Evolutionary conservation across 164 flowering plant genomes (phyloP).

Genomic region (Umbellularia californica): DNA sequence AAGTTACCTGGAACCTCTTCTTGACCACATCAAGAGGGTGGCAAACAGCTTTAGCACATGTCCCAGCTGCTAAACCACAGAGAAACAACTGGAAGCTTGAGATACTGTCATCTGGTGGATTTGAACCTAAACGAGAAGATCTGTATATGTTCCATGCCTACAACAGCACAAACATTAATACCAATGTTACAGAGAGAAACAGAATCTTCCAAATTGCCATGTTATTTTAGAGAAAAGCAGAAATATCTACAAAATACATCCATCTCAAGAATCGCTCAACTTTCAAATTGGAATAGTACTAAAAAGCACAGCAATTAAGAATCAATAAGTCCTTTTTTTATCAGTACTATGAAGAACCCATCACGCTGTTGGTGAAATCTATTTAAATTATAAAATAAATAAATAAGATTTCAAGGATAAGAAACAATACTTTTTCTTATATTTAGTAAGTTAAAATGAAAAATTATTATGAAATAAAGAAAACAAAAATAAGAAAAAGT

Average conservation of each 20-base stretch:
- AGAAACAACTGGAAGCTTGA: constrained; percentile 78
- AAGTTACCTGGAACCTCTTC: constrained; percentile 89
- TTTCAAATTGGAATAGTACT: no score
- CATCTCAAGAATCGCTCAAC: no score
- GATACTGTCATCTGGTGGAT: constrained; percentile 19
- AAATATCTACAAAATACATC: neutral
- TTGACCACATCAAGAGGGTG: constrained; percentile 98
- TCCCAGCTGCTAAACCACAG: constrained; percentile 94
- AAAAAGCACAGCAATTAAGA: no score
- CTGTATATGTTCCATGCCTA: constrained; percentile 42
- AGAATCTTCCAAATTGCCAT: neutral
- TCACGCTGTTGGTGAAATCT: no score
- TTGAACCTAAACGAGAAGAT: constrained; percentile 15
- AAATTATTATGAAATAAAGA: no score
- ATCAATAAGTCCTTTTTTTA: no score
- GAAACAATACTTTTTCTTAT: no score
- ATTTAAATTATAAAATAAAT: no score
- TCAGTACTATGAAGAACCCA: no score
- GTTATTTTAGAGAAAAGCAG: neutral
- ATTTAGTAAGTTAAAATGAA: no score
- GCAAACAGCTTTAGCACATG: constrained; percentile 87
- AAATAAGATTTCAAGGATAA: no score
- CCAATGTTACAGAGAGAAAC: neutral
- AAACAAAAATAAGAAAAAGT: no score
- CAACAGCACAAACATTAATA: neutral